These are phyloP conservation scores for Kodamaea kaohsiungensis DNA, from an alignment of 805 yeast genomes.

Conservation along the genomic window DNA sequence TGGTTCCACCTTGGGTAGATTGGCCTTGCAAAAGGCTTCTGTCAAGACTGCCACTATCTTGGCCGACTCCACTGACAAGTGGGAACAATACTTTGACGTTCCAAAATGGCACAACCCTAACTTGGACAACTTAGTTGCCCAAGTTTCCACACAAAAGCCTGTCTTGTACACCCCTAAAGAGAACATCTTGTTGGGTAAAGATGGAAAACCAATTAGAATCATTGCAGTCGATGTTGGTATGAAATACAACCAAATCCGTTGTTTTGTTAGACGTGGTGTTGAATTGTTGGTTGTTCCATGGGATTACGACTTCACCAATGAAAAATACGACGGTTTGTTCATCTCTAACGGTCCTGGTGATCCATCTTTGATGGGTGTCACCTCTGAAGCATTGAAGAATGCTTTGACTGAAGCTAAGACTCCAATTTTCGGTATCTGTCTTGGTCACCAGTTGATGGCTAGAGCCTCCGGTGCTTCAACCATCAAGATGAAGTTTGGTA, in stretches of 20 bases:
- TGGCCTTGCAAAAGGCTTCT: constrained; percentile 57
- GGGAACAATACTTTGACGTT: constrained; percentile 65
- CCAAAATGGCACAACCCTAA: constrained; percentile 96
- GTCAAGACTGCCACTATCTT: constrained; percentile 33
- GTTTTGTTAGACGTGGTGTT: constrained; percentile 94
- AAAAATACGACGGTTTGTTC: constrained; percentile 91
- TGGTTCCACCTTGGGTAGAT: constrained; percentile 92
- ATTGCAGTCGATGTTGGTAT: constrained; percentile 96
- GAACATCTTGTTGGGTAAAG: constrained; percentile 52
- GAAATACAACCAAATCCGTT: constrained; percentile 96
- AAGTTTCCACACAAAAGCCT: constrained; percentile 80
- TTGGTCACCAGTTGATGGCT: constrained; percentile 96
- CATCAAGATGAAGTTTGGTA: constrained; percentile 91
- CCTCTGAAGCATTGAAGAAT: constrained; percentile 58
- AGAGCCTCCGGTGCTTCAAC: constrained; percentile 96
- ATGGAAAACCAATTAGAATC: constrained; percentile 79
- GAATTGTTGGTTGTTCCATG: constrained; percentile 95
- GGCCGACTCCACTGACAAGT: constrained; percentile 36
- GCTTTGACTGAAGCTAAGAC: constrained; percentile 68
- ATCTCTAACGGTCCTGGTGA: constrained; percentile 99
- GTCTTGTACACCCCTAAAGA: constrained; percentile 71
- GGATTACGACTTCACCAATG: constrained; percentile 81
- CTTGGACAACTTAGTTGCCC: constrained; percentile 84
- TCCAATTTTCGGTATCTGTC: constrained; percentile 96
- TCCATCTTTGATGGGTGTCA: constrained; percentile 78